Conservation (phyloP, 768 basidiomycete genomes). For the Kwoniella sp. region DNA sequence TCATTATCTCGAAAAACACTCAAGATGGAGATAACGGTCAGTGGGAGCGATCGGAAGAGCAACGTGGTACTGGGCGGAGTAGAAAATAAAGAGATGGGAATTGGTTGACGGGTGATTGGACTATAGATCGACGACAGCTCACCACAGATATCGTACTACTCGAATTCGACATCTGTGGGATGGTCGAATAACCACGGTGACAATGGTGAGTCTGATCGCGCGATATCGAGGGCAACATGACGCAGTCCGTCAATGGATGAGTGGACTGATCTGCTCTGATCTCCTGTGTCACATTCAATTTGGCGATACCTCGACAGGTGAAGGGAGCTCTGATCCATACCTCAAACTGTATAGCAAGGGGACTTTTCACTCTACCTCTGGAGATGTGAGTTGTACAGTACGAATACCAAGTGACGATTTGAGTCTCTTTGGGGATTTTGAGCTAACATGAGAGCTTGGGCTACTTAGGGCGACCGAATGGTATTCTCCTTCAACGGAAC, state of each 20-base stretch:
- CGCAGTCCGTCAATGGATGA: too few species aligned
- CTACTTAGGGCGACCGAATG: constrained; percentile 36
- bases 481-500: constrained; percentile 36
- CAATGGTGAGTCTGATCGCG: background rate
- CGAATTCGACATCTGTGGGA: background rate
- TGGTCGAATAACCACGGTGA: background rate
- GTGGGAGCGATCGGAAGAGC: too few species aligned
- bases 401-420: too few species aligned
- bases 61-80: too few species aligned
- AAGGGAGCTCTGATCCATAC: background rate
- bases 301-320: too few species aligned
- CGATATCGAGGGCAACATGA: too few species aligned
- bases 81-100: too few species aligned
- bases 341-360: constrained; percentile 7
- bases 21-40: too few species aligned
- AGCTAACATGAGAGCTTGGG: background rate
- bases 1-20: too few species aligned
- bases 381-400: constrained; percentile 6
- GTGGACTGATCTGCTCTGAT: too few species aligned
- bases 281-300: too few species aligned
- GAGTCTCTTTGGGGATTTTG: constrained; percentile 9
- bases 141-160: background rate
- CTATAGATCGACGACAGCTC: background rate
- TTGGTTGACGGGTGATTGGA: too few species aligned
- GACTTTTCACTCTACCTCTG: constrained; percentile 10